phyloP scores from a whole-genome alignment of 73 alveolate genomes.

The Symbiodinium natans region DNA sequence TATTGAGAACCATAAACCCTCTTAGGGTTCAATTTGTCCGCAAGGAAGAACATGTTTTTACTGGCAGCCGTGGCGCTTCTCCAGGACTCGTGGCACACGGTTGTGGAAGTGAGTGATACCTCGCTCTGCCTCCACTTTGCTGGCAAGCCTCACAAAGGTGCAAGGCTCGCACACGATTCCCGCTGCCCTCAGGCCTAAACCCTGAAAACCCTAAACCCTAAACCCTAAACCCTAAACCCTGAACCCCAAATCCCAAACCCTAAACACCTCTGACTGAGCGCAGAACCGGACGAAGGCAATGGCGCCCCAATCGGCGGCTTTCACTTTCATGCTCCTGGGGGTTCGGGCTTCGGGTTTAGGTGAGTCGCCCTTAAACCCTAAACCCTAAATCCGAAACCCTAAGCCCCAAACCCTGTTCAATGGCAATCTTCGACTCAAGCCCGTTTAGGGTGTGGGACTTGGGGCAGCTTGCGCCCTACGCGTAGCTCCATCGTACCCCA shows the following conservation, averaged over 20 bases:
- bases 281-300: slow-evolving; percentile 43
- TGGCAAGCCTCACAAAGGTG: slow-evolving; percentile 30
- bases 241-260: neutral
- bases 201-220: neutral
- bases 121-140: slow-evolving; percentile 31
- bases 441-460: no score
- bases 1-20: no score
- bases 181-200: neutral
- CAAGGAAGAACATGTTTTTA: no score
- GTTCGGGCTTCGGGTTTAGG: neutral
- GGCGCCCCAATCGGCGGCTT: slow-evolving; percentile 88
- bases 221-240: neutral
- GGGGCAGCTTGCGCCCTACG: no score
- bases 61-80: neutral
- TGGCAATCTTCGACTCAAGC: no score
- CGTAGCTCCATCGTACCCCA: no score
- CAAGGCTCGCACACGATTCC: no score
- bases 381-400: neutral
- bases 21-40: no score
- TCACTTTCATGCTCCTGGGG: slow-evolving; percentile 65
- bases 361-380: neutral
- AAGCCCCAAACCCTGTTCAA: neutral
- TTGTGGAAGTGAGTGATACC: slow-evolving; percentile 33
- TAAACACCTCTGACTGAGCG: neutral
- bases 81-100: slow-evolving; percentile 50